Percentiles rank a stretch among this genome's conserved stretches.
Conservation (phyloP, 1,139 yeast species). For the Debaryomyces subglobosus region DNA sequence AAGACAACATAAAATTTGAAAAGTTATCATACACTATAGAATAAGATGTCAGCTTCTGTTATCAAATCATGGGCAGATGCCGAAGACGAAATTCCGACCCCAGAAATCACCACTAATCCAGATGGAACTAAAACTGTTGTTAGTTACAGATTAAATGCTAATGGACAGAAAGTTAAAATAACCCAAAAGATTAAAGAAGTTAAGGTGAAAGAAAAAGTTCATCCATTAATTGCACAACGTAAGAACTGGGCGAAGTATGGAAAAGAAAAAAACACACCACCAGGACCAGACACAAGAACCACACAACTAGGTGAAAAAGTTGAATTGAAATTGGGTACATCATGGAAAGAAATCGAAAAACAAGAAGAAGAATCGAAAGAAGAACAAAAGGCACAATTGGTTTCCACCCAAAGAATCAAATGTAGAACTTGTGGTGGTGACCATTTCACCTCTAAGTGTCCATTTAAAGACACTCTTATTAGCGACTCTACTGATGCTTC, state of each 20-base stretch:
- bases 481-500: conserved; percentile 42
- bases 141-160: conserved; percentile 72
- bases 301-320: conserved; percentile 91
- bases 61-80: conserved; percentile 69
- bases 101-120: conserved; percentile 72
- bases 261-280: conserved; percentile 69
- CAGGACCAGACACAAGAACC: conserved; percentile 87
- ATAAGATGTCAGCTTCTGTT: conserved; percentile 40
- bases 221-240: conserved; percentile 72
- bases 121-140: conserved; percentile 92
- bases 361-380: conserved; percentile 61
- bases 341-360: conserved; percentile 70
- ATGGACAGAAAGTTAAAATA: conserved; percentile 83
- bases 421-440: conserved; percentile 96
- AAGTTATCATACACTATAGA: conserved; percentile 3
- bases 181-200: conserved; percentile 84
- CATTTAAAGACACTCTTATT: conserved; percentile 89
- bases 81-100: conserved; percentile 63
- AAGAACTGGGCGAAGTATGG: conserved; percentile 84
- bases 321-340: conserved; percentile 64
- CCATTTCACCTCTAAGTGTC: conserved; percentile 95
- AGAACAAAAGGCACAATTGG: conserved; percentile 52
- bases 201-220: conserved; percentile 78
- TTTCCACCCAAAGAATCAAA: conserved; percentile 52
- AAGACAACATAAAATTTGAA: neutral